These are phyloP conservation scores for Amylostereum chailletii DNA, from an alignment of 1,284 basidiomycete genomes.

Conservation along the genomic window DNA sequence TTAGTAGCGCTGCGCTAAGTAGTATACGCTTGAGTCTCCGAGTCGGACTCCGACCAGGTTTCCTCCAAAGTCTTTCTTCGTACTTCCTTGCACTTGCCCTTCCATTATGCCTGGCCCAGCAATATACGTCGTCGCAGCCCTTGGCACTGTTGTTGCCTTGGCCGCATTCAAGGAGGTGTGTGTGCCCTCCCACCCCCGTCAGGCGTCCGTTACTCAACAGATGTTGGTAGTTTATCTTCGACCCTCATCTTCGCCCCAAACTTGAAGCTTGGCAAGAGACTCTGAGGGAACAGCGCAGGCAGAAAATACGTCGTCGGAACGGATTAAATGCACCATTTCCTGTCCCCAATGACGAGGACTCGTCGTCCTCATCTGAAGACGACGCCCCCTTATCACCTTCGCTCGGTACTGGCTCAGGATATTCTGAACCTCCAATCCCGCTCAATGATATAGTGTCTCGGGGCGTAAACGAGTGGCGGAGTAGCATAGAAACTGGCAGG, in stretches of 20 bases:
- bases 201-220: neutral
- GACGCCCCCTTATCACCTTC: conserved; percentile 14
- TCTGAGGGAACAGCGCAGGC: conserved; percentile 31
- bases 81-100: neutral
- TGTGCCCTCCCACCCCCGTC: neutral
- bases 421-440: conserved; percentile 24
- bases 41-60: too few species aligned
- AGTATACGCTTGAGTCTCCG: too few species aligned
- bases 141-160: conserved; percentile 18
- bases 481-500: conserved; percentile 3
- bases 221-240: conserved; percentile 43
- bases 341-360: conserved; percentile 7
- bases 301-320: conserved; percentile 12
- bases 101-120: conserved; percentile 24
- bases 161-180: conserved; percentile 25
- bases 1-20: too few species aligned
- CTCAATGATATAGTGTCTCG: conserved; percentile 38
- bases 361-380: conserved; percentile 9
- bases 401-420: conserved; percentile 2
- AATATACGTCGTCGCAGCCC: conserved; percentile 21
- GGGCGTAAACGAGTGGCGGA: conserved; percentile 49
- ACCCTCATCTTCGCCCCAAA: conserved; percentile 51
- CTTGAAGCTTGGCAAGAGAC: conserved; percentile 43
- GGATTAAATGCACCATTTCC: conserved; percentile 14
- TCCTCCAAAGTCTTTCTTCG: too few species aligned